Evolutionary conservation across 2,329 filamentous ascomycete genomes (phyloP).

Genomic region (Cadophora luteo-olivacea): DNA sequence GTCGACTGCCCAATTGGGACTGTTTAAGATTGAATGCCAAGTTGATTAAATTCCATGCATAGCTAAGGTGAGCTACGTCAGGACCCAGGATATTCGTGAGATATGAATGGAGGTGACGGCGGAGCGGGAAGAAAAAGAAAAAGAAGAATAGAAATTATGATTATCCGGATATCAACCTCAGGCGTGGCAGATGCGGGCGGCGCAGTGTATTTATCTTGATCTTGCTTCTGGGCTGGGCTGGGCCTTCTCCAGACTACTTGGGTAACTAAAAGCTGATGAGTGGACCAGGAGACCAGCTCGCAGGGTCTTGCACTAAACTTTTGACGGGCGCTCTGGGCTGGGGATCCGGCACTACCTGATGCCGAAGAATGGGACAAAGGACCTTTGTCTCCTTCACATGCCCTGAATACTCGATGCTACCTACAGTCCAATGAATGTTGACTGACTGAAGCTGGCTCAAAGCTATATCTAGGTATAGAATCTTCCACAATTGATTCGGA

Average conservation of each 20-base stretch:
- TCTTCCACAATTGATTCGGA: too few relatives aligned
- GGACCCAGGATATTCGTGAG: slow-evolving; percentile 7
- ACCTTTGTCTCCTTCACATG: neutral
- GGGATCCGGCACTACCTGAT: neutral
- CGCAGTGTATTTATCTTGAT: slow-evolving; percentile 3
- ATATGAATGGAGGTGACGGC: neutral
- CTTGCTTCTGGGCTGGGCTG: neutral
- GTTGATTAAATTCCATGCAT: slow-evolving; percentile 20
- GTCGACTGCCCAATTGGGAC: slow-evolving; percentile 8
- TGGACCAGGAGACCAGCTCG: neutral
- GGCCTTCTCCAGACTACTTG: neutral
- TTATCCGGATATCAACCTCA: neutral
- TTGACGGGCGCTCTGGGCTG: neutral
- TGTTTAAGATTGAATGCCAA: slow-evolving; percentile 14
- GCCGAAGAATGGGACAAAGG: neutral
- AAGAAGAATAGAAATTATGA: neutral
- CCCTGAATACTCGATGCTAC: too few relatives aligned
- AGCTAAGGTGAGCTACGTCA: slow-evolving; percentile 4
- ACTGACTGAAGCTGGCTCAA: neutral
- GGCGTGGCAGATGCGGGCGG: slow-evolving; percentile 10
- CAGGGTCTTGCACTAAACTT: neutral
- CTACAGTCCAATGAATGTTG: too few relatives aligned
- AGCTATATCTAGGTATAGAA: neutral
- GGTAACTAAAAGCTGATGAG: neutral
- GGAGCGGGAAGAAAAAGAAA: neutral